Percentiles rank a stretch among this genome's conserved stretches.
phyloP scores from a whole-genome alignment of 2,329 filamentous ascomycete species.

The Trichoderma sp. region DNA sequence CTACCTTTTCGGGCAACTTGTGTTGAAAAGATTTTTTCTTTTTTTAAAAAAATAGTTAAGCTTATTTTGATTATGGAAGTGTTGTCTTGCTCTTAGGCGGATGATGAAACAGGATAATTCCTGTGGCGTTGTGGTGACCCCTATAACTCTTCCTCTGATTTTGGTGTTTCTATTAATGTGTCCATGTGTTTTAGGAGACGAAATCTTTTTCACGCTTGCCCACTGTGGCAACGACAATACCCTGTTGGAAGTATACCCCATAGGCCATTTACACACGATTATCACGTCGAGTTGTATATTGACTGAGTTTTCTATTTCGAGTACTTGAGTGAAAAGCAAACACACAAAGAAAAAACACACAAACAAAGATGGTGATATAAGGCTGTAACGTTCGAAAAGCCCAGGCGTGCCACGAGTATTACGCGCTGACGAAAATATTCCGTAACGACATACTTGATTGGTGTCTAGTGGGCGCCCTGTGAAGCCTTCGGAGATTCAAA shows the following conservation, averaged over 20 bases:
- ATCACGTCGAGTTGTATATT: not conserved
- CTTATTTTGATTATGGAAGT: not conserved
- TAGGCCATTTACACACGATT: not conserved
- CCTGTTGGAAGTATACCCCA: not conserved
- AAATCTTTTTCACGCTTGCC: not conserved
- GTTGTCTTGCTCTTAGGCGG: not conserved
- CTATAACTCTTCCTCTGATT: not conserved
- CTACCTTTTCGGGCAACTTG: not conserved
- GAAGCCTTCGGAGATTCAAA: slow-evolving; percentile 4
- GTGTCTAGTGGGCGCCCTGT: not conserved
- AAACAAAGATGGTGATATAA: not conserved
- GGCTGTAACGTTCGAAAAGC: not conserved
- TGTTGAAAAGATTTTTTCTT: not conserved
- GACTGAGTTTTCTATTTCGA: not conserved
- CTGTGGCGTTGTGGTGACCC: not conserved
- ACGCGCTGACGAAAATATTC: slow-evolving; percentile 7
- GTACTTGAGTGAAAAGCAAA: not conserved
- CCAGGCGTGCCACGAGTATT: not conserved
- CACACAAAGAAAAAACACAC: not conserved
- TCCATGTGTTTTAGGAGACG: not conserved
- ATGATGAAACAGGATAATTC: not conserved
- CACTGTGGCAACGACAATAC: not conserved
- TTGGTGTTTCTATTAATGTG: not conserved
- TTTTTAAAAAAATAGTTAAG: not conserved
- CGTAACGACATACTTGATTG: slow-evolving; percentile 1